Evolutionary conservation across 2,329 filamentous ascomycete genomes (phyloP).

Genomic region (Rhexocercosporidium sp.): DNA sequence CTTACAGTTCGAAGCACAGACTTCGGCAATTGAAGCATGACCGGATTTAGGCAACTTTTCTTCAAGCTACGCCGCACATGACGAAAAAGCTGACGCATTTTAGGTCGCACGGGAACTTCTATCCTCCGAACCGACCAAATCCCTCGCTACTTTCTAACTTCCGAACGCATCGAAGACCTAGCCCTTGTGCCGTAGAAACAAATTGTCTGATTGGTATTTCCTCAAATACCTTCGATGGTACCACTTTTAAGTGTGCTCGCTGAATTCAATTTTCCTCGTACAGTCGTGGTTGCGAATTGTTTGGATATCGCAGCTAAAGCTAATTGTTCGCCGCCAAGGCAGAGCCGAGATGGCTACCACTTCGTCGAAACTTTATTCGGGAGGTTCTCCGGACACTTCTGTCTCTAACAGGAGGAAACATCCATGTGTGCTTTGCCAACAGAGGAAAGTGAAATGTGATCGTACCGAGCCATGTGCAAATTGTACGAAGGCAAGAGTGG

Average conservation of each 20-base stretch:
- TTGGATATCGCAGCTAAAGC: not conserved
- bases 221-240: no score
- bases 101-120: no score
- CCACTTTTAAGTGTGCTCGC: not conserved
- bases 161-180: no score
- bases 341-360: not conserved
- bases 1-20: no score
- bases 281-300: not conserved
- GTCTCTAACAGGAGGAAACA: slow-evolving; percentile 22
- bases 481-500: slow-evolving; percentile 34
- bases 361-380: not conserved
- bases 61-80: no score
- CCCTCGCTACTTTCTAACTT: no score
- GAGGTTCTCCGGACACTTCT: not conserved
- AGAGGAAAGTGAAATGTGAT: slow-evolving; percentile 40
- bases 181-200: no score
- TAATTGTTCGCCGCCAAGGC: not conserved
- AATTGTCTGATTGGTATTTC: no score
- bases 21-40: no score
- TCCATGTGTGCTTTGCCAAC: slow-evolving; percentile 38
- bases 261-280: not conserved
- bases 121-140: no score
- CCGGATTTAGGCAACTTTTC: no score
- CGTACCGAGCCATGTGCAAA: slow-evolving; percentile 37
- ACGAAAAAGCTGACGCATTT: no score